Conservation (phyloP, 805 yeast genomes). For the Metschnikowia vanudenii region DNA sequence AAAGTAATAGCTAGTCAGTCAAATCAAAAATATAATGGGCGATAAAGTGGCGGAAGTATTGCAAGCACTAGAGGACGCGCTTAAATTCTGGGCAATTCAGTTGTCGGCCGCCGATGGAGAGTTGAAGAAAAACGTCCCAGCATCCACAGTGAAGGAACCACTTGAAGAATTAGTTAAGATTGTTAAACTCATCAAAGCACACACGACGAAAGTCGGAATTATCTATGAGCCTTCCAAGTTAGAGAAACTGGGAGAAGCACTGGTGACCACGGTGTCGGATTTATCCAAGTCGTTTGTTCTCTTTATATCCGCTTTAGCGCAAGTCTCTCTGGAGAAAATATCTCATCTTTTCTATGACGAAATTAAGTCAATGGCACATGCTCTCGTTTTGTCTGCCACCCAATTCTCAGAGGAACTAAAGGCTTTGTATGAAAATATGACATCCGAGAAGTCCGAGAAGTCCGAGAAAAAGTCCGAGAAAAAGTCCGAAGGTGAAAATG, state of each 20-base stretch:
- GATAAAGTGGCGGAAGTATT: conserved; percentile 10
- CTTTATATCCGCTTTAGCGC: conserved; percentile 43
- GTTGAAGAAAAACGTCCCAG: conserved; percentile 11
- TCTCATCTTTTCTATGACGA: conserved; percentile 41
- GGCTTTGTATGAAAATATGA: conserved; percentile 12
- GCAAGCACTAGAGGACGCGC: conserved; percentile 19
- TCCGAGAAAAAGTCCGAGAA: too few species aligned
- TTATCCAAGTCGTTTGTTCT: conserved; percentile 44
- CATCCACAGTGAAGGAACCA: conserved; percentile 40
- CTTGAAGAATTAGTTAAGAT: conserved; percentile 59
- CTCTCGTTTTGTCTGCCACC: conserved; percentile 20
- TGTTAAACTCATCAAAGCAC: conserved; percentile 62
- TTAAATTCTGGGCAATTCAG: conserved; percentile 16
- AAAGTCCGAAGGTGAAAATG: conserved; percentile 6
- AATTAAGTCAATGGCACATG: conserved; percentile 25
- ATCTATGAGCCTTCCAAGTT: conserved; percentile 61
- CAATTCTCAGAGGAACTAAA: conserved; percentile 30
- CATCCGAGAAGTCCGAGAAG: neutral
- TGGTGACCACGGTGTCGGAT: conserved; percentile 48
- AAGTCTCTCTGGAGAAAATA: conserved; percentile 26
- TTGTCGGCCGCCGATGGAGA: conserved; percentile 8
- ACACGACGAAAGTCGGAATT: conserved; percentile 73
- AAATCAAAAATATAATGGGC: neutral
- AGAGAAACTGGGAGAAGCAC: conserved; percentile 41
- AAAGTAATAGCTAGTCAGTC: neutral